These are phyloP conservation scores for Spergularia marina DNA, from an alignment of 148 eudicot genomes.

Conservation along the genomic window DNA sequence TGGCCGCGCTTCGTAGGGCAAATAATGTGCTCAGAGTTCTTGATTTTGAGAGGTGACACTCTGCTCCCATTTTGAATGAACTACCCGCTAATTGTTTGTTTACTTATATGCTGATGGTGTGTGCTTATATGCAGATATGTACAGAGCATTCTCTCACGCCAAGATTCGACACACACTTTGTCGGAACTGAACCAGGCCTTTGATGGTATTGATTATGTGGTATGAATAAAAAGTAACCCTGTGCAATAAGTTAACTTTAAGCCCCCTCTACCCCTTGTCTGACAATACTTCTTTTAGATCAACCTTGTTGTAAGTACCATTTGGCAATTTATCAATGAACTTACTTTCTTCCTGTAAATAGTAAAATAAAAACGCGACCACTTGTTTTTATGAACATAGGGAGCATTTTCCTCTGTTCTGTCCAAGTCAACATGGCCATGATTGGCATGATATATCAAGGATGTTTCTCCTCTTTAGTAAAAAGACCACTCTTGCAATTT, in stretches of 20 bases:
- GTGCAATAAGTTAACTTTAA: background rate
- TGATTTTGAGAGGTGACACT: slow-evolving; percentile 73
- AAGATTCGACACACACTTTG: slow-evolving; percentile 47
- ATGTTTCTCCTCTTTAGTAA: background rate
- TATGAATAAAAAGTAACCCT: slow-evolving; percentile 23
- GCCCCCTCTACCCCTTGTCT: too few species aligned
- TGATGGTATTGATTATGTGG: slow-evolving; percentile 63
- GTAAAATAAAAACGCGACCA: too few species aligned
- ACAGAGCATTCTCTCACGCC: slow-evolving; percentile 59
- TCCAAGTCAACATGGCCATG: background rate
- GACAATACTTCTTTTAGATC: background rate
- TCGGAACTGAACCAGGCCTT: slow-evolving; percentile 60
- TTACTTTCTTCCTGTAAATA: too few species aligned
- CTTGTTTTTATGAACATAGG: too few species aligned
- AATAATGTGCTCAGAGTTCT: slow-evolving; percentile 53
- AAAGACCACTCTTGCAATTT: background rate
- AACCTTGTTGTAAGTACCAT: too few species aligned
- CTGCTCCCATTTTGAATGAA: slow-evolving; percentile 10
- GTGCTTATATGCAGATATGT: slow-evolving; percentile 53
- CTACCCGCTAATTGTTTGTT: slow-evolving; percentile 6
- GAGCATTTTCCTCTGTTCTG: background rate
- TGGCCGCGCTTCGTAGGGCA: slow-evolving; percentile 75
- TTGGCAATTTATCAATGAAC: background rate
- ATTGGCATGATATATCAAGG: background rate
- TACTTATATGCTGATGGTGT: background rate